These are phyloP conservation scores for Castanopsis chinensis DNA, from an alignment of 306 rosid species.

Conservation along the genomic window DNA sequence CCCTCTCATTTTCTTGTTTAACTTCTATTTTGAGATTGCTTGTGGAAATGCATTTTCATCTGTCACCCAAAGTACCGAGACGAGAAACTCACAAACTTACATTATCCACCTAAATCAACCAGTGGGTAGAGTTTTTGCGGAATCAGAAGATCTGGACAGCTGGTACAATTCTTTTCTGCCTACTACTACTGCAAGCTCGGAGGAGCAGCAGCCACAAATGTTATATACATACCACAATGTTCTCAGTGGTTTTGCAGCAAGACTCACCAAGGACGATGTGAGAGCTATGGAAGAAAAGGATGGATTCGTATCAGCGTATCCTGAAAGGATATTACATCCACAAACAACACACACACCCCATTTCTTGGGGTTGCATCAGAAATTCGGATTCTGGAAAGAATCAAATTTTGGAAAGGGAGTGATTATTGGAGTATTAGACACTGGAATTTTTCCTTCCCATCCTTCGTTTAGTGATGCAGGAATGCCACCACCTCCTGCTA, in stretches of 20 bases:
- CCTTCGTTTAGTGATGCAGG: slow-evolving; percentile 41
- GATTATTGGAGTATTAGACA: slow-evolving; percentile 41
- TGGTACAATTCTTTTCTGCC: slow-evolving; percentile 42
- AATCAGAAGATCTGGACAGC: slow-evolving; percentile 16
- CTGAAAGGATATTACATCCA: slow-evolving; percentile 6
- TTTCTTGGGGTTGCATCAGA: slow-evolving; percentile 37
- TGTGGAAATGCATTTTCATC: slow-evolving; percentile 10
- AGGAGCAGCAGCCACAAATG: neutral
- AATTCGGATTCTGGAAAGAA: slow-evolving; percentile 35
- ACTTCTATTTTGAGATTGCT: slow-evolving; percentile 30
- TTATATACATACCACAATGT: slow-evolving; percentile 31
- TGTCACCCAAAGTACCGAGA: neutral
- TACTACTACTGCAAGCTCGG: neutral
- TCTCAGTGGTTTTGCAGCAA: slow-evolving; percentile 35
- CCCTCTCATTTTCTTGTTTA: slow-evolving; percentile 32
- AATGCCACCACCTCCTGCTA: slow-evolving; percentile 36
- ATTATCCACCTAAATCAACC: slow-evolving; percentile 34
- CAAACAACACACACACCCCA: slow-evolving; percentile 36
- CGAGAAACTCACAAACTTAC: slow-evolving; percentile 39
- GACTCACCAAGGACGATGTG: slow-evolving; percentile 25
- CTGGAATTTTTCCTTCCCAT: slow-evolving; percentile 35
- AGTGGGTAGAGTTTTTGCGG: slow-evolving; percentile 3
- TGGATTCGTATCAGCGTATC: slow-evolving; percentile 25
- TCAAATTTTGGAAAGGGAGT: slow-evolving; percentile 42
- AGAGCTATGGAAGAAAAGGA: slow-evolving; percentile 27